Conservation (phyloP, 129 eudicot species). For the Silybum marianum region DNA sequence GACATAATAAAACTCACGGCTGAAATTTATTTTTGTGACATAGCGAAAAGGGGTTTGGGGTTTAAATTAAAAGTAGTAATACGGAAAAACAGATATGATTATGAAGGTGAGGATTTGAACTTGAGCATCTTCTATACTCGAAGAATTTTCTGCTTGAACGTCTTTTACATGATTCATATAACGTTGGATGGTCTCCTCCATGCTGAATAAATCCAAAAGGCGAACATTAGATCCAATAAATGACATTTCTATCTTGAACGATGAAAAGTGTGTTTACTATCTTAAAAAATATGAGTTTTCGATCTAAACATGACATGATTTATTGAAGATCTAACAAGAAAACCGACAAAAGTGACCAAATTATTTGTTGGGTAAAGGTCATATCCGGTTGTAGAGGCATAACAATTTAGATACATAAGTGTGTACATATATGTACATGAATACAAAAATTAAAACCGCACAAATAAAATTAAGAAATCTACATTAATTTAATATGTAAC, state of each 20-base stretch:
- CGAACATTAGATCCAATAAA: constrained; percentile 7
- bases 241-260: neutral
- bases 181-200: constrained; percentile 83
- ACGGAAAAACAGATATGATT: neutral
- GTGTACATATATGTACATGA: too few relatives aligned
- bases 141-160: constrained; percentile 47
- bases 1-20: neutral
- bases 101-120: constrained; percentile 33
- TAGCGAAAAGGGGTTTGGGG: neutral
- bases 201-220: constrained; percentile 51
- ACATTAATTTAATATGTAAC: neutral
- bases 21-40: neutral
- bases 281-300: neutral
- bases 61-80: neutral
- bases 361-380: neutral
- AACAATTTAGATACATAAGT: neutral
- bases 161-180: constrained; percentile 67
- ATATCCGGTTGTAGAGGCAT: neutral
- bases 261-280: neutral
- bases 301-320: neutral
- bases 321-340: neutral
- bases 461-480: neutral
- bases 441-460: neutral
- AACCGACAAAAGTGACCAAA: neutral
- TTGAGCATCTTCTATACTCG: constrained; percentile 62